phyloP scores from a whole-genome alignment of 1,284 basidiomycete species.

The Ganoderma resinaceum region DNA sequence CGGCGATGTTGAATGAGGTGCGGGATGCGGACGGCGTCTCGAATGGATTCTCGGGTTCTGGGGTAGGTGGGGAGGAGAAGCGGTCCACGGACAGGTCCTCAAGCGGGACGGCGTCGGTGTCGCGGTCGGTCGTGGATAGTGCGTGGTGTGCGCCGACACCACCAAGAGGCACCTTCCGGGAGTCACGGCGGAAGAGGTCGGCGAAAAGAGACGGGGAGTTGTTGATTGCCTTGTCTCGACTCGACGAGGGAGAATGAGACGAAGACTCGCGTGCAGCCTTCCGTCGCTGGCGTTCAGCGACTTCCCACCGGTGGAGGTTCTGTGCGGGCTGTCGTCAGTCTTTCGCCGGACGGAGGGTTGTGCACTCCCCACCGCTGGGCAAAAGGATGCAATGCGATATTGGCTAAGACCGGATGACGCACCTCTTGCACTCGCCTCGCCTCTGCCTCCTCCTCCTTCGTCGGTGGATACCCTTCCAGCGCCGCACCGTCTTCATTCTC shows the following conservation, averaged over 20 bases:
- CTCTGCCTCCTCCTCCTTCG: constrained; percentile 67
- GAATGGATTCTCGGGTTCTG: constrained; percentile 58
- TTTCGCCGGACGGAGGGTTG: background rate
- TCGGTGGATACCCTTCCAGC: constrained; percentile 65
- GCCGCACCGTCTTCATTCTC: constrained; percentile 35
- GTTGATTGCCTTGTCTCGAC: constrained; percentile 16
- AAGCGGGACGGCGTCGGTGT: constrained; percentile 53
- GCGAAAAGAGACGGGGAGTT: constrained; percentile 55
- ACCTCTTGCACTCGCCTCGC: constrained; percentile 76
- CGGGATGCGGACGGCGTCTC: constrained; percentile 51
- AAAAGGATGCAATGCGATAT: background rate
- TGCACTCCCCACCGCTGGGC: background rate
- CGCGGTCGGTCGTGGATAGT: constrained; percentile 47
- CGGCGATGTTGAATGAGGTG: constrained; percentile 54
- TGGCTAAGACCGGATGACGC: constrained; percentile 28
- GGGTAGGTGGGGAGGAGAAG: constrained; percentile 43
- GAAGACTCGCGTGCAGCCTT: constrained; percentile 64
- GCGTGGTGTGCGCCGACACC: constrained; percentile 44
- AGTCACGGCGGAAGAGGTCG: constrained; percentile 54
- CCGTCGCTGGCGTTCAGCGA: constrained; percentile 72
- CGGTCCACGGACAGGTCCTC: constrained; percentile 48
- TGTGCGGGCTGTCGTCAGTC: constrained; percentile 37
- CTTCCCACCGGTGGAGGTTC: constrained; percentile 79
- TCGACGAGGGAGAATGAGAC: constrained; percentile 35
- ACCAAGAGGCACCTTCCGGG: constrained; percentile 42